Evolutionary conservation across 129 eudicot species (phyloP), one percentile per base, ranked within the genome.

Genomic region (Flaveria bidentis): DNA sequence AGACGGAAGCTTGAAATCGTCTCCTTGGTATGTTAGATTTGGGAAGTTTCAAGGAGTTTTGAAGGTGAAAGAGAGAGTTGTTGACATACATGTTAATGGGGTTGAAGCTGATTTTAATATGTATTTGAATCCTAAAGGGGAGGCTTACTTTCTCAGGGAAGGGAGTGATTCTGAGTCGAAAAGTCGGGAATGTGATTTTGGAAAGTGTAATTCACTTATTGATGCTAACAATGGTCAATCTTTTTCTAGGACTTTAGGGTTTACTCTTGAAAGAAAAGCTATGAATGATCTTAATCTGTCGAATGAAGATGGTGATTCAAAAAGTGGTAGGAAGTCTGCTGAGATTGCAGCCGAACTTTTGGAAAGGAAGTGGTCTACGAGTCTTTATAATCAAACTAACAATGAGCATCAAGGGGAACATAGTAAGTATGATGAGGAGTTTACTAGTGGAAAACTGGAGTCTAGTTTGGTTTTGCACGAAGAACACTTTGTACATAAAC

Each of bases 1-100:
- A 45, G 98, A 94, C 78, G 96, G 98, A 49, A 91, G 87, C 69
- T 94, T 87, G 46, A 89, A 87, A 73, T 91, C 96, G 4, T 87
- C 97, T 4, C 98, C 98, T 52, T 94, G 97, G 98, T 94, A 94
- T 78, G 96, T 94, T 72, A 83, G 91, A 50, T 94, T 95, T 76
- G 99, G 99, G 23, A 95, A 95, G 68, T 95, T 89, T 84, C 99
- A 95, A 83, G 98, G 98, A 58, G 97, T 94, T 47, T 69, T 94
- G 50, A 94, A 94, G 76, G 86, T 93, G 3, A 87, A 78, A 57
- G 97, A 91, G 82, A 89, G 86, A 78, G 82, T 89, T 51, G 90
- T 95, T 62, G 84, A 69, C 71, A 85, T 95, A 42, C 84, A 73
- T 82, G 97, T 95, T 14, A 91, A 95, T 84, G 97, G 96, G 17